These are phyloP conservation scores for Quillaja saponaria DNA, from an alignment of 306 rosid genomes.

Conservation along the genomic window DNA sequence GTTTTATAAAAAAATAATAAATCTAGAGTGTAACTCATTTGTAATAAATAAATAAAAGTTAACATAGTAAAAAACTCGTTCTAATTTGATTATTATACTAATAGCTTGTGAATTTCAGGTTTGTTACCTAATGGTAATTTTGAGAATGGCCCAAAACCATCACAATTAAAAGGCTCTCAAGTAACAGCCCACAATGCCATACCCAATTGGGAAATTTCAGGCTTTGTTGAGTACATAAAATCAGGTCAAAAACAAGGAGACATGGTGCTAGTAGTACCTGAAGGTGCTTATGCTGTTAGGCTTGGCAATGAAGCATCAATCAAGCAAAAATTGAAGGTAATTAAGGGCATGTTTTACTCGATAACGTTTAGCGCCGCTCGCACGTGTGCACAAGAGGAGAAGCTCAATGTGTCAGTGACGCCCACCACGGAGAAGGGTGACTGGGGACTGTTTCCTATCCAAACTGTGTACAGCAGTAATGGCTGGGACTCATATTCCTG, in stretches of 20 bases:
- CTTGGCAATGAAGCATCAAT: constrained; percentile 79
- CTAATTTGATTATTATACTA: background rate
- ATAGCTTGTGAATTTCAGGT: constrained; percentile 40
- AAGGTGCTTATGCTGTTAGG: constrained; percentile 63
- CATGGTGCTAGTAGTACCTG: constrained; percentile 70
- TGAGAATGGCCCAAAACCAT: constrained; percentile 56
- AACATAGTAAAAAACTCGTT: too few relatives aligned
- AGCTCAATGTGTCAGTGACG: constrained; percentile 52
- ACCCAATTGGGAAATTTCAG: constrained; percentile 67
- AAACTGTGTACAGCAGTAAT: constrained; percentile 71
- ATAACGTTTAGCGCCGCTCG: constrained; percentile 68
- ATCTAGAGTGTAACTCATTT: too few relatives aligned
- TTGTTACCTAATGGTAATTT: constrained; percentile 70
- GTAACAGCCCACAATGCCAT: constrained; percentile 38
- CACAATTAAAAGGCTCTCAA: constrained; percentile 57
- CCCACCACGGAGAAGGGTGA: constrained; percentile 52
- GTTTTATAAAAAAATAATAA: too few relatives aligned
- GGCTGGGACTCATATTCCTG: constrained; percentile 81
- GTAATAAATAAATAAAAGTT: too few relatives aligned
- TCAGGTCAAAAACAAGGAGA: constrained; percentile 83
- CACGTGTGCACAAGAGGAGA: constrained; percentile 81
- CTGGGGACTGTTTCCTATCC: constrained; percentile 68
- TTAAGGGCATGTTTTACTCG: constrained; percentile 53
- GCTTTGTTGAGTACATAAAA: constrained; percentile 70
- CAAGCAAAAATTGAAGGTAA: constrained; percentile 53